Evolutionary conservation across 2,329 filamentous ascomycete genomes (phyloP).

Genomic region (Epichloe coenophiala): DNA sequence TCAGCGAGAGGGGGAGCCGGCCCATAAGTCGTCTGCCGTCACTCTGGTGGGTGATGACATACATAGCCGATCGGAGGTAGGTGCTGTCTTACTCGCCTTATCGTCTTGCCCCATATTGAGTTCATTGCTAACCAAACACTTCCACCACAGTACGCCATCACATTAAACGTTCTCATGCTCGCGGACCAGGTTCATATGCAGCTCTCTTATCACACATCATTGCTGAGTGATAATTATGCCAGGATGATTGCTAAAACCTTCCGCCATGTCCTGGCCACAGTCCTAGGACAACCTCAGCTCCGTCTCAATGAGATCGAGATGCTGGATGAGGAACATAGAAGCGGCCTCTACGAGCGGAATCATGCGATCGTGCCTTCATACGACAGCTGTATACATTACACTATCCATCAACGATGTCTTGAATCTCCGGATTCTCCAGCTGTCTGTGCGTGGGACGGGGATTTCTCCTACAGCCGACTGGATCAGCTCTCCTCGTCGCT

Average conservation of each 20-base stretch:
- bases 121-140: no score
- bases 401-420: not conserved
- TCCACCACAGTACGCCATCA: not conserved
- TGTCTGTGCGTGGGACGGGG: not conserved
- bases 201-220: not conserved
- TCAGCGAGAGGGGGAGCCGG: slow-evolving; percentile 5
- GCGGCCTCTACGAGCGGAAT: not conserved
- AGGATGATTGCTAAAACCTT: not conserved
- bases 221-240: not conserved
- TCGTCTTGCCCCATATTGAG: no score
- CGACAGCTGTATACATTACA: not conserved
- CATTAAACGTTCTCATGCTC: not conserved
- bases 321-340: not conserved
- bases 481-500: not conserved
- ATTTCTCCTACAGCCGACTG: not conserved
- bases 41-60: not conserved
- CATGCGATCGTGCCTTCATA: not conserved
- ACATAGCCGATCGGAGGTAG: not conserved
- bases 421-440: not conserved
- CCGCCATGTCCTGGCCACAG: not conserved
- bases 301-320: not conserved
- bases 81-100: not conserved
- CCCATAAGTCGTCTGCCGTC: not conserved
- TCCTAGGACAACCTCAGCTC: not conserved
- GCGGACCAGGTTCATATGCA: not conserved